These are phyloP conservation scores for Pseudogymnoascus pannorum DNA, from an alignment of 2,329 filamentous ascomycete species.

Conservation along the genomic window DNA sequence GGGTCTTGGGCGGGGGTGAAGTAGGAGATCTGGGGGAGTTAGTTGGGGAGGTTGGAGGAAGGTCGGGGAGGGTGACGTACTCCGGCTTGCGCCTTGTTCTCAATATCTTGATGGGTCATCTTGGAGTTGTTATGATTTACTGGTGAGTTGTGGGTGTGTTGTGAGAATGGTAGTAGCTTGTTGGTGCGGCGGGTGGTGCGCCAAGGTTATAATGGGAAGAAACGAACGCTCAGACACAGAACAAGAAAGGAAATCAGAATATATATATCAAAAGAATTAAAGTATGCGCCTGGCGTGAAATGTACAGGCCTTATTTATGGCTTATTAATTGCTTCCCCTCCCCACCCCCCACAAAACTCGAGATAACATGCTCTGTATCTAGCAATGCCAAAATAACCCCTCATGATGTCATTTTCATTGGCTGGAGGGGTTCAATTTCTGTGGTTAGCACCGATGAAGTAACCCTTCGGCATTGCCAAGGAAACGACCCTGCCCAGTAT, in stretches of 20 bases:
- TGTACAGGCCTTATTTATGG: background rate
- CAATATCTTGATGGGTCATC: background rate
- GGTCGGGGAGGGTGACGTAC: background rate
- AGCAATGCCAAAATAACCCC: background rate
- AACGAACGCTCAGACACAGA: background rate
- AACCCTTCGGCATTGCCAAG: background rate
- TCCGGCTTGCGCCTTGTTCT: background rate
- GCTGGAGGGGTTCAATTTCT: background rate
- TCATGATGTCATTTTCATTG: background rate
- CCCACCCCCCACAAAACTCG: background rate
- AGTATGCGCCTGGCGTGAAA: background rate
- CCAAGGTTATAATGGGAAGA: background rate
- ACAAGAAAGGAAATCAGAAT: background rate
- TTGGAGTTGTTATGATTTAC: background rate
- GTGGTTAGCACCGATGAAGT: background rate
- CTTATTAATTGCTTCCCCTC: background rate
- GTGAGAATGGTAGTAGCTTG: background rate
- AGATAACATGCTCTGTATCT: background rate
- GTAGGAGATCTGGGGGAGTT: constrained; percentile 33
- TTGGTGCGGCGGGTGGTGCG: too few species aligned
- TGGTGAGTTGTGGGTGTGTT: background rate
- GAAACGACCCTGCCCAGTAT: background rate
- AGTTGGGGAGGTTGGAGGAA: background rate
- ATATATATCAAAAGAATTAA: background rate
- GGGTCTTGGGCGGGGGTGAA: constrained; percentile 42